Base-by-base conservation (phyloP, 768 basidiomycete genomes). In the Pisolithus tinctorius region DNA sequence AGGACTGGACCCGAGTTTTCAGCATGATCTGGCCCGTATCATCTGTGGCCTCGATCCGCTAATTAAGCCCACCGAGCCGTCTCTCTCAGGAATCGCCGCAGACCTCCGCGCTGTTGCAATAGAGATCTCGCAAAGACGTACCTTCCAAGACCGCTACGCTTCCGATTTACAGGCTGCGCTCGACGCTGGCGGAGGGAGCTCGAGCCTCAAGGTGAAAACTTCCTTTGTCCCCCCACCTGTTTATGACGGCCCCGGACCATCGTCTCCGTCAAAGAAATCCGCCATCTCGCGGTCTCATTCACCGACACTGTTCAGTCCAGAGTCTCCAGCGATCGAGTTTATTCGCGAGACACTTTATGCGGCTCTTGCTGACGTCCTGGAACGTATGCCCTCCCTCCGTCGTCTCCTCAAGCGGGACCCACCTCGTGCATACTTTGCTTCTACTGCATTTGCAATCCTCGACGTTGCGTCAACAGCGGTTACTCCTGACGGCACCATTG, bases 261-360 rank as follows among this genome's bases (percentile, higher is more conserved):
- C 56, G 29, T 47, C 45, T n/a, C 45, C 45, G 34, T 13, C n/a
- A n/a, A 25, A 20, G 45, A 36, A 34, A n/a, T 46, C 45, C 3
- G 29, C 45, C 45, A 25, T 14, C 2, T 47, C 45, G 34, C n/a
- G 16, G n/a, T 31, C 31, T 17, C 71, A 74, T 14, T 70, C 77
- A 20, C 79, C 86, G 0, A 78, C 80, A 4, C 65, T 81, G 39
- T 64, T 68, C 40, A 58, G 63, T 16, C 55, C 58, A 11, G 39
- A 61, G 30, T 65, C 69, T 41, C 76, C 78, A 0, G 83, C 81
- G 0, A 84, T 93, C 56, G 79, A 83, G 51, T 74, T 86, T 61
- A 92, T 93, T 53, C 85, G 91, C 26, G 89, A 93, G 66, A 91
- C 90, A 0, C 77, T 93, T 16, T 93, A 92, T 65, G 88, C 90